These are phyloP conservation scores for Hibiscus syriacus DNA, from an alignment of 345 rosid species.

Conservation along the genomic window DNA sequence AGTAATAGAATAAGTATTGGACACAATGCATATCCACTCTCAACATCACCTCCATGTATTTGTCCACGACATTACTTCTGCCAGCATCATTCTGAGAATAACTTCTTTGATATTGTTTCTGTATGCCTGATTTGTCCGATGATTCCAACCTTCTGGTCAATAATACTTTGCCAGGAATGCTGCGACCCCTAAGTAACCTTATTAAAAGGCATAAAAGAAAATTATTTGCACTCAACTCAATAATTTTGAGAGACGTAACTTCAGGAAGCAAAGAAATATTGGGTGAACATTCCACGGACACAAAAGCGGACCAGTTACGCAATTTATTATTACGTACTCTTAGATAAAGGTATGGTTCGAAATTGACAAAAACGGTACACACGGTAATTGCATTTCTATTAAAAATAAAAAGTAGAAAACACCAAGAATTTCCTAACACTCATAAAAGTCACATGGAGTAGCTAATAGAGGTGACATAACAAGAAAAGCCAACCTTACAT, in stretches of 20 bases:
- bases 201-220: constrained; percentile 6
- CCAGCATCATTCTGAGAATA: constrained; percentile 64
- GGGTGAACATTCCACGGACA: neutral
- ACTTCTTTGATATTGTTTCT: constrained; percentile 49
- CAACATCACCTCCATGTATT: constrained; percentile 38
- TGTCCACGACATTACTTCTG: constrained; percentile 38
- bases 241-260: neutral
- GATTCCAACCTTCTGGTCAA: constrained; percentile 70
- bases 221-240: neutral
- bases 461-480: neutral
- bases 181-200: constrained; percentile 82
- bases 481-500: neutral
- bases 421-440: neutral
- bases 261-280: neutral
- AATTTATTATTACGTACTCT: neutral
- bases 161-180: constrained; percentile 82
- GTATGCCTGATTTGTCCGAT: constrained; percentile 33
- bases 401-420: neutral
- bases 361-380: neutral
- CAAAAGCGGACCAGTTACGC: neutral
- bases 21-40: neutral
- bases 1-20: neutral
- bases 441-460: neutral
- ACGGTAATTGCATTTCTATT: neutral
- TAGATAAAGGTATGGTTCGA: neutral